Conservation (phyloP, 176 grass and related monocot species). For the Areca catechu region DNA sequence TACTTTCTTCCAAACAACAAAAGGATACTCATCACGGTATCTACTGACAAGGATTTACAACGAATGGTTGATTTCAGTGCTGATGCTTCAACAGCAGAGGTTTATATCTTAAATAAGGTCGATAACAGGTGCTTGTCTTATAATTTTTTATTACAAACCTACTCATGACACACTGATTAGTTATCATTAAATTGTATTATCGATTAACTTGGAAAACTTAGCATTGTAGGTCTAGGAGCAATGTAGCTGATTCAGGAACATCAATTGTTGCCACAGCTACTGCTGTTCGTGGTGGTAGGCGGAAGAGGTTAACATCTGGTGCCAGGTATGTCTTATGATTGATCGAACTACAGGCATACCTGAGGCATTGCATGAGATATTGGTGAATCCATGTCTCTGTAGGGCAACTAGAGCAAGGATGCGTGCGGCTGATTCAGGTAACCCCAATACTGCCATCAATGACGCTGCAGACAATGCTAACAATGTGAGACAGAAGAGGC, state of each 20-base stretch:
- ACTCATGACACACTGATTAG: background rate
- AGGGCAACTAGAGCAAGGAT: slow-evolving; percentile 69
- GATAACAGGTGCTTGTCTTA: slow-evolving; percentile 49
- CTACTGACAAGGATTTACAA: slow-evolving; percentile 80
- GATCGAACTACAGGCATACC: background rate
- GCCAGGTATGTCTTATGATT: slow-evolving; percentile 28
- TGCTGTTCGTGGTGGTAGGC: slow-evolving; percentile 36
- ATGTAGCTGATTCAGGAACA: slow-evolving; percentile 42
- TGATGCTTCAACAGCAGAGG: slow-evolving; percentile 51
- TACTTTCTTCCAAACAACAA: slow-evolving; percentile 92
- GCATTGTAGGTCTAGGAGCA: slow-evolving; percentile 36
- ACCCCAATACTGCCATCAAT: slow-evolving; percentile 19
- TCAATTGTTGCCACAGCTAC: slow-evolving; percentile 43
- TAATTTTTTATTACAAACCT: background rate
- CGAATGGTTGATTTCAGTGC: slow-evolving; percentile 91
- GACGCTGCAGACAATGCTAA: slow-evolving; percentile 23
- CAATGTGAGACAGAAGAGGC: slow-evolving; percentile 41
- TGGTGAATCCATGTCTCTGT: slow-evolving; percentile 14
- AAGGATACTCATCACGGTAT: slow-evolving; percentile 76
- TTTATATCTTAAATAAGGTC: slow-evolving; percentile 80
- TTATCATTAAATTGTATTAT: background rate
- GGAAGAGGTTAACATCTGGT: slow-evolving; percentile 37
- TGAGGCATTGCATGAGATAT: background rate
- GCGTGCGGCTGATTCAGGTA: slow-evolving; percentile 19
- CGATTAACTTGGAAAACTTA: background rate